Evolutionary conservation across 768 basidiomycete species (phyloP).

Genomic region (Tricholoma sp.): DNA sequence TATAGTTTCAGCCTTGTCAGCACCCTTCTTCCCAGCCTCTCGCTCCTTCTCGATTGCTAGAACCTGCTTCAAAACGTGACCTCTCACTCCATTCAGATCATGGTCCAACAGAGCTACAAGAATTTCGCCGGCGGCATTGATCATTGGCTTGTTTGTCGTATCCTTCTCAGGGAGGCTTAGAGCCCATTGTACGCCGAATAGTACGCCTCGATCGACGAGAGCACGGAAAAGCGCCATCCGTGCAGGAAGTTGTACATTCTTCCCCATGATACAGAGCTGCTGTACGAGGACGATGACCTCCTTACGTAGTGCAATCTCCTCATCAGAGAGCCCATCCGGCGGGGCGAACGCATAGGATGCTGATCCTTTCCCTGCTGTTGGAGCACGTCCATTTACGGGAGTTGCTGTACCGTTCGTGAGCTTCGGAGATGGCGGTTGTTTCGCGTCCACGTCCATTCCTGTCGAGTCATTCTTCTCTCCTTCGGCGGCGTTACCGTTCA

Average conservation of each 20-base stretch:
- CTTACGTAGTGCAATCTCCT: constrained; percentile 52
- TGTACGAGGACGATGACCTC: constrained; percentile 87
- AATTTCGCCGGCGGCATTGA: constrained; percentile 83
- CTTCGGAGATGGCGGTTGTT: constrained; percentile 21
- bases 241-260: constrained; percentile 88
- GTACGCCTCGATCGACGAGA: constrained; percentile 82
- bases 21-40: constrained; percentile 47
- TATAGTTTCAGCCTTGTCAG: constrained; percentile 67
- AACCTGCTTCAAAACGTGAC: constrained; percentile 80
- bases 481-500: constrained; percentile 38
- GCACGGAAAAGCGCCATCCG: constrained; percentile 83
- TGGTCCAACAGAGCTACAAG: constrained; percentile 85
- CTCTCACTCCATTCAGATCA: constrained; percentile 81
- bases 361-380: constrained; percentile 16
- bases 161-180: constrained; percentile 64
- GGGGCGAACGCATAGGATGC: constrained; percentile 50
- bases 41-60: constrained; percentile 65
- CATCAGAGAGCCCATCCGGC: constrained; percentile 49
- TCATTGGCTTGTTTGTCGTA: constrained; percentile 45
- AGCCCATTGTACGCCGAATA: constrained; percentile 93
- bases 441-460: constrained; percentile 37
- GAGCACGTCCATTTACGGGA: constrained; percentile 20
- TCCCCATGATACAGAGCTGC: constrained; percentile 92
- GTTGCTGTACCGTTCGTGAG: constrained; percentile 23
- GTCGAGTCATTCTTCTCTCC: constrained; percentile 25